These are phyloP conservation scores for Boletus tylopilopsis DNA, from an alignment of 768 basidiomycete species.

Conservation along the genomic window DNA sequence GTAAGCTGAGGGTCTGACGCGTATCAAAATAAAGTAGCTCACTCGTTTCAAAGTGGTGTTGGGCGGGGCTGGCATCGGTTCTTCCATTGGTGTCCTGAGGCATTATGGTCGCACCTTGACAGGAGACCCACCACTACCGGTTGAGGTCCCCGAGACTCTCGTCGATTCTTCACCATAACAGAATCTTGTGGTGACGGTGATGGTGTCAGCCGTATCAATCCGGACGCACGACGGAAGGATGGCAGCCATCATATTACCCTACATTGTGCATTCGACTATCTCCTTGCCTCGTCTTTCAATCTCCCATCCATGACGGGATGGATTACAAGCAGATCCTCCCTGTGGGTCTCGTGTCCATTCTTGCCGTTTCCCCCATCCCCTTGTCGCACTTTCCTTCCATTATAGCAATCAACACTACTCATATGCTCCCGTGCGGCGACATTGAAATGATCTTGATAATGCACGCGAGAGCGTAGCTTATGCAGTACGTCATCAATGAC, in stretches of 20 bases:
- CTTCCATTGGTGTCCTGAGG: constrained; percentile 52
- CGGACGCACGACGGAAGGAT: too few relatives aligned
- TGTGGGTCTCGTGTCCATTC: constrained; percentile 18
- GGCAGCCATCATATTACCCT: constrained; percentile 1
- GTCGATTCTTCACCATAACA: constrained; percentile 7
- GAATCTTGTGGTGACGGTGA: not conserved
- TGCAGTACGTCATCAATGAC: constrained; percentile 39
- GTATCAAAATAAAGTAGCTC: not conserved
- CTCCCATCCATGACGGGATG: constrained; percentile 67
- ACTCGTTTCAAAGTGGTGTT: constrained; percentile 49
- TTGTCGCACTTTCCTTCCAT: constrained; percentile 48
- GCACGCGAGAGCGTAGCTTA: constrained; percentile 45
- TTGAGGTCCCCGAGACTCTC: constrained; percentile 35
- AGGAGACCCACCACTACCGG: constrained; percentile 48
- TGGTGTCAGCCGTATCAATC: too few relatives aligned
- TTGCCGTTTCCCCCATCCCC: constrained; percentile 25
- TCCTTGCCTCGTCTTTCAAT: constrained; percentile 49
- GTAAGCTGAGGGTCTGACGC: constrained; percentile 39
- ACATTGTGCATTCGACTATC: constrained; percentile 11
- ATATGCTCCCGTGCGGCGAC: constrained; percentile 70
- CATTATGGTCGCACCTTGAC: constrained; percentile 53
- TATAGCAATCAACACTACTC: constrained; percentile 71
- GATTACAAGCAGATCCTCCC: constrained; percentile 53
- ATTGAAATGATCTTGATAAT: constrained; percentile 57
- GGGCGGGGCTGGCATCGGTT: constrained; percentile 69